phyloP scores from a whole-genome alignment of 306 rosid genomes.

The Acacia melanoxylon region DNA sequence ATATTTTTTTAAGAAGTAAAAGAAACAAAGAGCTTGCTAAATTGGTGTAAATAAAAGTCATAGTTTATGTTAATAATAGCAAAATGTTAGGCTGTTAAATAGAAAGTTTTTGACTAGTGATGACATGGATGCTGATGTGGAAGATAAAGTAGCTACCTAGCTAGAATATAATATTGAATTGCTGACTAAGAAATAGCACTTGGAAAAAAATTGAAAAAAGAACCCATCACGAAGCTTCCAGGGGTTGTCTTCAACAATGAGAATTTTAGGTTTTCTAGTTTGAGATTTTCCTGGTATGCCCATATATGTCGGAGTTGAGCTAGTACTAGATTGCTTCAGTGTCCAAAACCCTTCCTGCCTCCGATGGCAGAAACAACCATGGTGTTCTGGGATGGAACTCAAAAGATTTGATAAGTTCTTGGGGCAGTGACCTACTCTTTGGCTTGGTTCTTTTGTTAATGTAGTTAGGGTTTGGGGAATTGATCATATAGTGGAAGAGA shows the following conservation, averaged over 20 bases:
- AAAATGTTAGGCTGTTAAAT: no score
- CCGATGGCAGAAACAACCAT: not conserved
- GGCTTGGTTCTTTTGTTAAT: constrained; percentile 44
- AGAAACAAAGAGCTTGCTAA: no score
- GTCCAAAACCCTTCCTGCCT: constrained; percentile 77
- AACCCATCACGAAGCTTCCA: constrained; percentile 84
- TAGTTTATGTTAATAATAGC: no score
- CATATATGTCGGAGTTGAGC: constrained; percentile 78
- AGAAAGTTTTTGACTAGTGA: no score
- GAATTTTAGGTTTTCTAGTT: constrained; percentile 74
- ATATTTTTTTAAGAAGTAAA: no score
- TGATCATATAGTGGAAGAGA: not conserved
- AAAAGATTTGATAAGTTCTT: constrained; percentile 35
- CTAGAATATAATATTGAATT: no score
- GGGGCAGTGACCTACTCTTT: constrained; percentile 39
- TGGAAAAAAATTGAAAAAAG: constrained; percentile 5
- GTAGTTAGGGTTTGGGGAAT: not conserved
- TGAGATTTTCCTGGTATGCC: constrained; percentile 77
- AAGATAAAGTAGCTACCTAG: no score
- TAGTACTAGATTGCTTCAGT: constrained; percentile 72
- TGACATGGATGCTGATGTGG: no score
- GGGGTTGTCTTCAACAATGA: constrained; percentile 86
- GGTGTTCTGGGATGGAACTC: constrained; percentile 36
- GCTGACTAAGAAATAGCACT: no score
- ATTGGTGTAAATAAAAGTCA: no score